Evolutionary conservation across 495 filamentous ascomycete species (phyloP).

Genomic region (Neurospora africana): DNA sequence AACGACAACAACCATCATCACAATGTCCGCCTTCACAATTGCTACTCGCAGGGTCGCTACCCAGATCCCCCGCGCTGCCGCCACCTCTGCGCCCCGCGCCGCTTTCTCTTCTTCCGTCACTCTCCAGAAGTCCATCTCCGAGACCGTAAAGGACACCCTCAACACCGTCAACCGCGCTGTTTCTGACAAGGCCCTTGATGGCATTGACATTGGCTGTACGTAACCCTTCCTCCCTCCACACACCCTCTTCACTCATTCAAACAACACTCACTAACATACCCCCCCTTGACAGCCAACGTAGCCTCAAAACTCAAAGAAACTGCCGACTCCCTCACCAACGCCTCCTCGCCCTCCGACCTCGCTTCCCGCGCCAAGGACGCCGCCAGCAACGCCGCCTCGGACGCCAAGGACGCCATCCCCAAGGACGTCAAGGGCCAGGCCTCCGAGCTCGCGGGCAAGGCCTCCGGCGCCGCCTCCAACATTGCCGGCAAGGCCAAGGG

Average conservation of each 20-base stretch:
- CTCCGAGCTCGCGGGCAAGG: constrained; percentile 22
- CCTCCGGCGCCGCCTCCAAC: constrained; percentile 18
- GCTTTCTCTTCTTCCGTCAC: constrained; percentile 34
- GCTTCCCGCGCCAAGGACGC: constrained; percentile 12
- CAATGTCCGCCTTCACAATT: constrained; percentile 40
- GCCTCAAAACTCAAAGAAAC: constrained; percentile 35
- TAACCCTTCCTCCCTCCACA: neutral
- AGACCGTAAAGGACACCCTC: constrained; percentile 40
- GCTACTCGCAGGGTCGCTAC: constrained; percentile 27
- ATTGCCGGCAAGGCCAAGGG: constrained; percentile 19
- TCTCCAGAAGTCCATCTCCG: constrained; percentile 32
- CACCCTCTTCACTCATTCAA: neutral
- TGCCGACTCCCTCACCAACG: constrained; percentile 12
- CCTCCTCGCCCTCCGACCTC: neutral
- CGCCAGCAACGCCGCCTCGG: neutral
- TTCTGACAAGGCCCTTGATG: constrained; percentile 44
- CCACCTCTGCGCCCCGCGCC: constrained; percentile 19
- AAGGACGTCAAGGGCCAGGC: constrained; percentile 19
- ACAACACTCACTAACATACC: constrained; percentile 4
- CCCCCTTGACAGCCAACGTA: constrained; percentile 25
- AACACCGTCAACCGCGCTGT: constrained; percentile 42
- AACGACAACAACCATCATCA: constrained; percentile 12
- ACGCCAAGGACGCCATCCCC: neutral
- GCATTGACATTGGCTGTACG: constrained; percentile 43
- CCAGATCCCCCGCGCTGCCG: constrained; percentile 11